Evolutionary conservation across 345 rosid genomes (phyloP), one percentile per base, ranked within the genome.

Genomic region (Pistacia integerrima): DNA sequence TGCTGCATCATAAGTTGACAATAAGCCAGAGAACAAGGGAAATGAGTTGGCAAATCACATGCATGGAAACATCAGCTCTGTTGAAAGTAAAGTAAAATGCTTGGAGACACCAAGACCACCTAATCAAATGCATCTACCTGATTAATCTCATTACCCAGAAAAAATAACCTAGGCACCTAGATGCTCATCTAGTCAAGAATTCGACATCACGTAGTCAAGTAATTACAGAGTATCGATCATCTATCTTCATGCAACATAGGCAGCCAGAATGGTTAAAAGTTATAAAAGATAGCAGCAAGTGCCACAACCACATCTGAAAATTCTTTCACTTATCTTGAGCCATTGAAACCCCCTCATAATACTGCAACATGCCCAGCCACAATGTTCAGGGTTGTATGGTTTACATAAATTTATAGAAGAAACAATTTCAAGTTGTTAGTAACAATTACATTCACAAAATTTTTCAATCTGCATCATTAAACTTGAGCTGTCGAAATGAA

Each of bases 1-100:
- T 82, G 69, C 98, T 90, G 91, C 83, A 80, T 41, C 74, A 78
- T 59, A 69, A 78, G 71, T 71, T 13, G 59, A 76, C 4, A 64
- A 69, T 49, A 70, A 73, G 54, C 41, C 70, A 44, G 67, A 44
- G 33, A 36, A 67, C 17, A 67, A 67, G 4, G 70, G 33, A 77
- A 44, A 69, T 41, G 64, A 73, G 44, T 3, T 14, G 60, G 52
- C 33, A 44, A 33, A 75, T 49, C 30, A 49, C 17, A n/a, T 1
- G 8, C 52, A 22, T 49, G 9, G 16, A 46, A 59, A 59, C 41
- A 59, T 20, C 22, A 59, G 44, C 4, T 36, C 41, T 10, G 13
- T 14, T 12, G 6, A 41, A 74, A n/a, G 25, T 20, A 44, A 72
- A 22, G 41, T 49, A 61, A 61, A 62, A 25, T 46, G 70, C 41